These are phyloP conservation scores for Kodamaea sp. DNA, from an alignment of 1,139 yeast species.

Conservation along the genomic window DNA sequence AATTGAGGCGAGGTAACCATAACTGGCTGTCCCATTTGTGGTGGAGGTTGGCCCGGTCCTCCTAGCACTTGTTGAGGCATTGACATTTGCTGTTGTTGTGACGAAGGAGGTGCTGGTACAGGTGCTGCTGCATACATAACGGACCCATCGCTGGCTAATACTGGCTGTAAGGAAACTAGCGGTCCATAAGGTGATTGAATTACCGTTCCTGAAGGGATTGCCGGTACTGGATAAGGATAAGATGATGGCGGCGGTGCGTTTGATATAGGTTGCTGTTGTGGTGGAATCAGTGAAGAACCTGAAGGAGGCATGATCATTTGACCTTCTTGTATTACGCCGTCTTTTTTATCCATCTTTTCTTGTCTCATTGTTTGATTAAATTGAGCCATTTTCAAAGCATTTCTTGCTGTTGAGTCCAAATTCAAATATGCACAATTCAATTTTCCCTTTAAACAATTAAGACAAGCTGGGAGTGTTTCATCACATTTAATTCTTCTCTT, in stretches of 20 bases:
- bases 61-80: background rate
- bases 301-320: constrained; percentile 1
- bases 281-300: background rate
- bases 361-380: constrained; percentile 42
- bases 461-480: constrained; percentile 58
- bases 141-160: constrained; percentile 18
- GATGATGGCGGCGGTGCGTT: constrained; percentile 1
- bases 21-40: background rate
- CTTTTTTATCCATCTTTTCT: constrained; percentile 19
- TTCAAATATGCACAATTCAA: constrained; percentile 53
- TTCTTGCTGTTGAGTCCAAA: constrained; percentile 47
- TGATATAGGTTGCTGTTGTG: constrained; percentile 6
- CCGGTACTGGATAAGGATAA: constrained; percentile 11
- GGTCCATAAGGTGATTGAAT: constrained; percentile 38
- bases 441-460: constrained; percentile 58
- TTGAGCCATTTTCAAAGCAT: constrained; percentile 51
- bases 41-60: background rate
- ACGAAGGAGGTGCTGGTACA: constrained; percentile 16
- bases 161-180: constrained; percentile 33
- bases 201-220: constrained; percentile 15
- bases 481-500: constrained; percentile 66
- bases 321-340: constrained; percentile 3
- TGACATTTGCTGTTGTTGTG: constrained; percentile 7
- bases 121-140: constrained; percentile 16
- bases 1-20: background rate